Evolutionary conservation across 345 rosid species (phyloP), one percentile per base, ranked within the genome.

Genomic region (Brassica juncea): DNA sequence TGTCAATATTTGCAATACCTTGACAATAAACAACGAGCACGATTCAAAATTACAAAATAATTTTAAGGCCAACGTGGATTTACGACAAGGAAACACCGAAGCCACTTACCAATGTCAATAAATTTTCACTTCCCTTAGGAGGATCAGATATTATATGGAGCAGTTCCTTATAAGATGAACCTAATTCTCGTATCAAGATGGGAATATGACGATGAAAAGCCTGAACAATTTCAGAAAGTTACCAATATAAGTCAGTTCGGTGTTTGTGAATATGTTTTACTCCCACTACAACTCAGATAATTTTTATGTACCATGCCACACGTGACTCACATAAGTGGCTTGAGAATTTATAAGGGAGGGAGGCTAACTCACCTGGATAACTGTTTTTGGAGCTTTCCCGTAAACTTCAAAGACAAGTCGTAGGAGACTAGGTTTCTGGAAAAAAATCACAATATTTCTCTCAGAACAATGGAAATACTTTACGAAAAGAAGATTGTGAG

Each of bases 41-140:
- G 69, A 82, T 54, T 74, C 66, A 79, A 70, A 60, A 59, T 70
- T 47, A 67, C 62, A 80, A 67, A 15, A 15, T 75, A 73, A 16
- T 21, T 73, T 28, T 42, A 37, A 70, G 57, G 65, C 68, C 81
- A 44, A 72, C 68, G 34, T 39, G 55, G 55, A 66, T 27, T 57
- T 78, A 69, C 59, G 5, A 55, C 63, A 57, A 39, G 32, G 30
- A 35, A 64, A 82, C 58, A 75, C 72, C 60, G 63, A 73, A 65
- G 78, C 65, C 71, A 80, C 83, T 75, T 86, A 95, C 99, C 86
- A 88, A 83, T 66, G 87, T 91, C 89, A 95, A 84, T 74, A 95
- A 94, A 85, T 91, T 90, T 87, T 95, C 99, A 85, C 98, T 93
- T 86, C 98, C 98, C 87, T 86, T 90, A 58, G 99, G 99, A 31